Evolutionary conservation across 257 asterid genomes (phyloP).

Genomic region (Solanum clarkiae): DNA sequence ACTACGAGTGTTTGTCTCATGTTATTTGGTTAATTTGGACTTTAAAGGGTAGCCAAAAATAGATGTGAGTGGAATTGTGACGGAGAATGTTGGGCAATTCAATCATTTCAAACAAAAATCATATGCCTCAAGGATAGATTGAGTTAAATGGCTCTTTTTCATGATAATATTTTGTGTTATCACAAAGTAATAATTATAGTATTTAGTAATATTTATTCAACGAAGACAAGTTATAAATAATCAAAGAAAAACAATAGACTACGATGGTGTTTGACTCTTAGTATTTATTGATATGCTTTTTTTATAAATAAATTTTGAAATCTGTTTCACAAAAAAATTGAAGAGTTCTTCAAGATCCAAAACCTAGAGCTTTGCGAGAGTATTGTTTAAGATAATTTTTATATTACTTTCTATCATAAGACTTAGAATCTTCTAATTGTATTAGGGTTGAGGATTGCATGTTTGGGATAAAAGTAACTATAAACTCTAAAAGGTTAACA

Average conservation of each 20-base stretch:
- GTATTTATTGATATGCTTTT: not conserved
- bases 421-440: not conserved
- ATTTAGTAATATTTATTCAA: not conserved
- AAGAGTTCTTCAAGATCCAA: not conserved
- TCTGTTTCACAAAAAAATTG: not conserved
- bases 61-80: not conserved
- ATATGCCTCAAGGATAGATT: not conserved
- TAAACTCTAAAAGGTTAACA: not conserved
- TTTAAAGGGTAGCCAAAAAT: not conserved
- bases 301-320: not conserved
- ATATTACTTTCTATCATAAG: not conserved
- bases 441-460: not conserved
- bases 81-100: not conserved
- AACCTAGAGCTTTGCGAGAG: not conserved
- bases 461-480: not conserved
- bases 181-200: not conserved
- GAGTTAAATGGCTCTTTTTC: not conserved
- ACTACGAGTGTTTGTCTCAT: not conserved
- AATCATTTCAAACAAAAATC: not conserved
- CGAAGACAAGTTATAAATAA: not conserved
- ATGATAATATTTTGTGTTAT: not conserved
- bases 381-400: not conserved
- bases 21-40: not conserved
- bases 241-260: not conserved
- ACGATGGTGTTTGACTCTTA: not conserved